These are phyloP conservation scores for Sphaceloma murrayae DNA, from an alignment of 2,329 filamentous ascomycete species.

Conservation along the genomic window DNA sequence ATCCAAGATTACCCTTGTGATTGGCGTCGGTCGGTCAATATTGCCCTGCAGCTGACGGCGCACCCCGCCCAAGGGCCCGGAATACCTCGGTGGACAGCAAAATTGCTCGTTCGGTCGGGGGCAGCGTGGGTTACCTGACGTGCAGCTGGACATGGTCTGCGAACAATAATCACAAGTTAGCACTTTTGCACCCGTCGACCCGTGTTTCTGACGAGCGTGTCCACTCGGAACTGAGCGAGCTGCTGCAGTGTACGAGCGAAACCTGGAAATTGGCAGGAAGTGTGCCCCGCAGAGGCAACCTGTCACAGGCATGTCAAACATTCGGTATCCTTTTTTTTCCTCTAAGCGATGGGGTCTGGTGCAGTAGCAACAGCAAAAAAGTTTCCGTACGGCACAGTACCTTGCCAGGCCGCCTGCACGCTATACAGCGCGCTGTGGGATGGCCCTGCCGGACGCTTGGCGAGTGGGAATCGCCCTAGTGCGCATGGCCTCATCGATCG, in stretches of 20 bases:
- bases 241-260: slow-evolving; percentile 11
- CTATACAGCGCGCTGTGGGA: too few species aligned
- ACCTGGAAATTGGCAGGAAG: slow-evolving; percentile 9
- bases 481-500: slow-evolving; percentile 11
- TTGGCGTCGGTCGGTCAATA: not conserved
- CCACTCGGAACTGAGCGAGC: too few species aligned
- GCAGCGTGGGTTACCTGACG: too few species aligned
- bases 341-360: too few species aligned
- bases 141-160: too few species aligned
- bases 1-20: not conserved
- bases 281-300: not conserved
- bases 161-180: too few species aligned
- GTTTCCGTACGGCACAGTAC: too few species aligned
- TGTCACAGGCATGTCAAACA: slow-evolving; percentile 16
- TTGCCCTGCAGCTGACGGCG: slow-evolving; percentile 4
- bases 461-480: slow-evolving; percentile 1
- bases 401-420: too few species aligned
- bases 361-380: too few species aligned
- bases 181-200: too few species aligned
- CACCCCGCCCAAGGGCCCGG: not conserved
- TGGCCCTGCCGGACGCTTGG: slow-evolving; percentile 12
- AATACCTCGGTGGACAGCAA: slow-evolving; percentile 1
- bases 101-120: too few species aligned
- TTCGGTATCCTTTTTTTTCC: slow-evolving; percentile 1
- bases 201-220: too few species aligned